These are phyloP conservation scores for Vicia villosa DNA, from an alignment of 306 rosid genomes.

Conservation along the genomic window DNA sequence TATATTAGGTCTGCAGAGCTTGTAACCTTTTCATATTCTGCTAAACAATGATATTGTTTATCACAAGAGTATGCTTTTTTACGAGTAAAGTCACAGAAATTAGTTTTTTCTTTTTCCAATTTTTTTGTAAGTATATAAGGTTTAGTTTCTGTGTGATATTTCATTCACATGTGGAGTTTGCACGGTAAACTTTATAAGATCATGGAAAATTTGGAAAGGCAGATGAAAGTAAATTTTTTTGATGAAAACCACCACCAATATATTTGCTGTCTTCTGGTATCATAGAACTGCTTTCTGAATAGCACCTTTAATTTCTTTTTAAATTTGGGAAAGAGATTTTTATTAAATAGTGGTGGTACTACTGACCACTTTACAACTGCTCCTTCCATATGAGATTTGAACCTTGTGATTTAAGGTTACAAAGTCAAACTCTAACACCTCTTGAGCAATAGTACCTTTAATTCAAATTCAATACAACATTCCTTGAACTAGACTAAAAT, in stretches of 20 bases:
- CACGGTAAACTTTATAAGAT: neutral
- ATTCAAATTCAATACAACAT: neutral
- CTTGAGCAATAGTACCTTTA: neutral
- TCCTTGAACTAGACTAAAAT: slow-evolving; percentile 15
- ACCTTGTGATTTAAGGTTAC: too few species aligned
- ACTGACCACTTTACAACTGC: too few species aligned
- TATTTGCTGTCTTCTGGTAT: neutral
- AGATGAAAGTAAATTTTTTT: neutral
- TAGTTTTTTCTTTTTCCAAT: neutral
- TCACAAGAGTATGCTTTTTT: slow-evolving; percentile 6
- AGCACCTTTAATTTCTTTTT: neutral
- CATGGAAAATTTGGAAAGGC: slow-evolving; percentile 16
- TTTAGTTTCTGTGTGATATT: slow-evolving; percentile 11
- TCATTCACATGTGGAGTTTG: neutral
- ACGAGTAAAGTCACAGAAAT: slow-evolving; percentile 1
- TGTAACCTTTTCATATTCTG: slow-evolving; percentile 28
- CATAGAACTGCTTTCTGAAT: slow-evolving; percentile 1
- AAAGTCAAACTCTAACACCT: too few species aligned
- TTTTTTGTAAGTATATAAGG: neutral
- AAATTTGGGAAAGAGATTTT: too few species aligned
- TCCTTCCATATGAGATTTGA: too few species aligned
- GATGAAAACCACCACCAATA: neutral
- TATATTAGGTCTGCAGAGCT: neutral
- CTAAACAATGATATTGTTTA: slow-evolving; percentile 7
- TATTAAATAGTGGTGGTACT: too few species aligned